Percentiles rank a stretch among this genome's conserved stretches.
Conservation (phyloP, 257 asterid species). For the Nicotiana attenuata region DNA sequence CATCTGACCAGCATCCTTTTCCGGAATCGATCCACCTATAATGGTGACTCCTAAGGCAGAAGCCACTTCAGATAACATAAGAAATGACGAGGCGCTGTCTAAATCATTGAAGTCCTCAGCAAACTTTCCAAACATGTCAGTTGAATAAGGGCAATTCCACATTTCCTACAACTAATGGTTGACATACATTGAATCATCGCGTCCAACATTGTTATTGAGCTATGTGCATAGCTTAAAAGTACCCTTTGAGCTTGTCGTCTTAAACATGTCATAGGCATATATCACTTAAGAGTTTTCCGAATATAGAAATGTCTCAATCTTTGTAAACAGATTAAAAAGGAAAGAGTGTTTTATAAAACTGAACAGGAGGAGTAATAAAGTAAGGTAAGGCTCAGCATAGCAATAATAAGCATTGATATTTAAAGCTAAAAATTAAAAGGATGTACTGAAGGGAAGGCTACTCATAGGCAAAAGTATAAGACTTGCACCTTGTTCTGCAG, state of each 20-base stretch:
- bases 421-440: background rate
- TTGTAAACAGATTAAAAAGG: no score
- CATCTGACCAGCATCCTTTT: slow-evolving; percentile 21
- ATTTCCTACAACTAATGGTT: slow-evolving; percentile 25
- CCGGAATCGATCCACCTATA: slow-evolving; percentile 44
- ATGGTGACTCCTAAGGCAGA: slow-evolving; percentile 22
- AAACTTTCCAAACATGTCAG: slow-evolving; percentile 21
- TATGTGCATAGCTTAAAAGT: background rate
- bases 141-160: slow-evolving; percentile 45
- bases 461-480: slow-evolving; percentile 41
- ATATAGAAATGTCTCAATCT: no score
- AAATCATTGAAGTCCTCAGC: slow-evolving; percentile 28
- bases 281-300: no score
- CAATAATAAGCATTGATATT: background rate
- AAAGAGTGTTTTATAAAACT: no score
- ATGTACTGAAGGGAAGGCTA: background rate
- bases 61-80: slow-evolving; percentile 39
- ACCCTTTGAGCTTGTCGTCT: background rate
- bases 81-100: slow-evolving; percentile 24
- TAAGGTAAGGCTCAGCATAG: background rate
- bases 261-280: no score
- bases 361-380: no score
- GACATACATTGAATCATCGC: background rate
- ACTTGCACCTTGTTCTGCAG: slow-evolving; percentile 33
- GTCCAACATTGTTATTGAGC: background rate